Percentiles rank a stretch among this genome's conserved stretches.
These are phyloP conservation scores for Trifolium fragiferum DNA, from an alignment of 306 rosid genomes.

Conservation along the genomic window DNA sequence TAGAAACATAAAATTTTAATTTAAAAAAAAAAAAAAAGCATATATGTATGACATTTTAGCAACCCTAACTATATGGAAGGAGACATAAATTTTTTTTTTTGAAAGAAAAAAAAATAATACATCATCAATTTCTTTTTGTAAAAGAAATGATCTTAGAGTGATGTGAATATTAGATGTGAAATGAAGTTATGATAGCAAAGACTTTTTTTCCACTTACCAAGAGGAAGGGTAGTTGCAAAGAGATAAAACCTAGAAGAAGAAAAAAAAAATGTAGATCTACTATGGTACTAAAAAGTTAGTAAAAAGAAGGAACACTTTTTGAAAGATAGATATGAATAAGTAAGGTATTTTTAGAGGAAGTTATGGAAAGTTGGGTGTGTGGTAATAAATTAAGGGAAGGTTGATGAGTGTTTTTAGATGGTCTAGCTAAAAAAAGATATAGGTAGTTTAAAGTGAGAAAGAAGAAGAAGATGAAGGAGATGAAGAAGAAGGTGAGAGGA, in stretches of 20 bases:
- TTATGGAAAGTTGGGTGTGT: conserved; percentile 27
- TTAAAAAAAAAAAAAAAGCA: not conserved
- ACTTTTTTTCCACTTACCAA: conserved; percentile 41
- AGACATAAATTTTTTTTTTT: not conserved
- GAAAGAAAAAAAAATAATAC: not conserved
- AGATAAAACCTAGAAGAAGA: not conserved
- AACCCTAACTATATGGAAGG: conserved; percentile 49
- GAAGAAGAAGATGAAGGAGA: not conserved
- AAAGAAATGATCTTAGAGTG: conserved; percentile 33
- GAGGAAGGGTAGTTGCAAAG: conserved; percentile 24
- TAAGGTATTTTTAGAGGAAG: conserved; percentile 28
- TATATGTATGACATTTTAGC: conserved; percentile 18
- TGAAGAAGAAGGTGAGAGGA: conserved; percentile 27
- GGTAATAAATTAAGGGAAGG: conserved; percentile 9
- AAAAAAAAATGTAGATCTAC: conserved; percentile 52
- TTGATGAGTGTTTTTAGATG: conserved; percentile 31
- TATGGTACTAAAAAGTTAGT: conserved; percentile 8
- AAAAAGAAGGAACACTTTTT: conserved; percentile 24
- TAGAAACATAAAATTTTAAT: not conserved
- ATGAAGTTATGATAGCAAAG: not conserved
- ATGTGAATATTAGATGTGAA: conserved; percentile 11
- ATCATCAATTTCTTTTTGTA: not conserved
- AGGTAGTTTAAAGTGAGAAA: conserved; percentile 11
- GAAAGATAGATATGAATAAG: conserved; percentile 19
- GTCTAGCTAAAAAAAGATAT: conserved; percentile 18